These are phyloP conservation scores for Tagetes erecta DNA, from an alignment of 129 eudicot species.

Conservation along the genomic window DNA sequence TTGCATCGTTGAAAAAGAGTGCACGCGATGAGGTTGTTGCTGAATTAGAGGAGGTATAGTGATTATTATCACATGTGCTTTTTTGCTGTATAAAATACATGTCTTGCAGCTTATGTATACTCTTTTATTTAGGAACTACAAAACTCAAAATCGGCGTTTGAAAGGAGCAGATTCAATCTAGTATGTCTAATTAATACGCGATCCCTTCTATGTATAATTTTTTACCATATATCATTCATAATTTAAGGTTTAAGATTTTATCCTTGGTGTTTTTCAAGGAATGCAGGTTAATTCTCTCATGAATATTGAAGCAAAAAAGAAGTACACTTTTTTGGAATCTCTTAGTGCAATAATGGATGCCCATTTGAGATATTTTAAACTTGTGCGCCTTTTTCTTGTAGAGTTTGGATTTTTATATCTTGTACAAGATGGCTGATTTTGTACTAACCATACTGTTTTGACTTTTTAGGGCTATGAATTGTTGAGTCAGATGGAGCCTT, in stretches of 20 bases:
- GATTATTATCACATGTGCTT: slow-evolving; percentile 17
- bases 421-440: background rate
- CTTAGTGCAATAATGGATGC: slow-evolving; percentile 99
- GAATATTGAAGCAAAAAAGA: slow-evolving; percentile 93
- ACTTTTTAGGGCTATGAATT: slow-evolving; percentile 74
- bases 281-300: slow-evolving; percentile 86
- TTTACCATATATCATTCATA: slow-evolving; percentile 16
- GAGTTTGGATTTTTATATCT: background rate
- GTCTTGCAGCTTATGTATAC: slow-evolving; percentile 30
- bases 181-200: slow-evolving; percentile 53
- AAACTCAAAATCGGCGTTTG: slow-evolving; percentile 88
- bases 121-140: slow-evolving; percentile 68
- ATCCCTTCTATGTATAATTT: background rate
- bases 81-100: background rate
- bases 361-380: slow-evolving; percentile 90
- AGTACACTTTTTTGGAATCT: slow-evolving; percentile 89
- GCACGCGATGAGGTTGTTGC: slow-evolving; percentile 88
- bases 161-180: slow-evolving; percentile 93
- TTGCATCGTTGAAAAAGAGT: slow-evolving; percentile 81
- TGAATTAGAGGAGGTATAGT: slow-evolving; percentile 86
- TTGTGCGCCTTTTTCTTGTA: slow-evolving; percentile 45
- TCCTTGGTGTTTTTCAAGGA: slow-evolving; percentile 60
- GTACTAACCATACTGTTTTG: slow-evolving; percentile 27
- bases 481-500: slow-evolving; percentile 89
- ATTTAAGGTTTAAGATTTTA: slow-evolving; percentile 36